A percentile compares a stretch with the other conserved stretches of the same genome.
phyloP scores from a whole-genome alignment of 2,329 filamentous ascomycete genomes.

The Dactylellina leptospora region DNA sequence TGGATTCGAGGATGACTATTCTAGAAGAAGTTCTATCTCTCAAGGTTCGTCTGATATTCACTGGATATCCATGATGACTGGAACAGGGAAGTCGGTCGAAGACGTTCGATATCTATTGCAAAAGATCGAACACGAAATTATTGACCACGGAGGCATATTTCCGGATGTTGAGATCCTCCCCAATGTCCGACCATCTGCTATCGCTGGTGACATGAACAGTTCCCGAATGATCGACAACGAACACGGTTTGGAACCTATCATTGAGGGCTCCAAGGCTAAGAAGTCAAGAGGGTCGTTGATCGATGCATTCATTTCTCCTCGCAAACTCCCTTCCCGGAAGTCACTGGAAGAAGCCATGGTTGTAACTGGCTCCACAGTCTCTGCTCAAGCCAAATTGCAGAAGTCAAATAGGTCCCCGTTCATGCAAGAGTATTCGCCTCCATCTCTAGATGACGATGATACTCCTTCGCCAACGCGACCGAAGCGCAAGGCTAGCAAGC shows the following conservation, averaged over 20 bases:
- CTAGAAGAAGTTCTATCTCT: slow-evolving; percentile 21
- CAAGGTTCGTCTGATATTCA: slow-evolving; percentile 40
- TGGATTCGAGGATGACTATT: slow-evolving; percentile 40
- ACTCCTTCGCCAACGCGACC: slow-evolving; percentile 38
- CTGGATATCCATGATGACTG: slow-evolving; percentile 56
- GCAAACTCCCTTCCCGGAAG: slow-evolving; percentile 45
- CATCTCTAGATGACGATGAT: slow-evolving; percentile 41
- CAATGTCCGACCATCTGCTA: slow-evolving; percentile 56
- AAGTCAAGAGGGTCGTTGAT: slow-evolving; percentile 46
- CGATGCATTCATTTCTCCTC: slow-evolving; percentile 47
- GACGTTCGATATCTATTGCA: slow-evolving; percentile 60
- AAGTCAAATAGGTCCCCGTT: slow-evolving; percentile 36
- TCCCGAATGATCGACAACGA: slow-evolving; percentile 13
- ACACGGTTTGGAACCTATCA: slow-evolving; percentile 21
- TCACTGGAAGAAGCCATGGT: slow-evolving; percentile 49
- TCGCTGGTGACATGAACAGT: slow-evolving; percentile 33
- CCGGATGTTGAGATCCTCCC: slow-evolving; percentile 62
- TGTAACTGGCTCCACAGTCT: slow-evolving; percentile 44
- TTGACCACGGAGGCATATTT: slow-evolving; percentile 59
- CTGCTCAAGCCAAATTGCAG: slow-evolving; percentile 45
- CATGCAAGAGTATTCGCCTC: slow-evolving; percentile 43
- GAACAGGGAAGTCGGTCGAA: slow-evolving; percentile 59
- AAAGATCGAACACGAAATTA: slow-evolving; percentile 59
- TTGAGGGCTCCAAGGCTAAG: slow-evolving; percentile 32
- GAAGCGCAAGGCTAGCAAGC: slow-evolving; percentile 50